Percentiles rank a stretch among this genome's conserved stretches.
Evolutionary conservation across 2,329 filamentous ascomycete species (phyloP).

Genomic region (Colletotrichum siamense): DNA sequence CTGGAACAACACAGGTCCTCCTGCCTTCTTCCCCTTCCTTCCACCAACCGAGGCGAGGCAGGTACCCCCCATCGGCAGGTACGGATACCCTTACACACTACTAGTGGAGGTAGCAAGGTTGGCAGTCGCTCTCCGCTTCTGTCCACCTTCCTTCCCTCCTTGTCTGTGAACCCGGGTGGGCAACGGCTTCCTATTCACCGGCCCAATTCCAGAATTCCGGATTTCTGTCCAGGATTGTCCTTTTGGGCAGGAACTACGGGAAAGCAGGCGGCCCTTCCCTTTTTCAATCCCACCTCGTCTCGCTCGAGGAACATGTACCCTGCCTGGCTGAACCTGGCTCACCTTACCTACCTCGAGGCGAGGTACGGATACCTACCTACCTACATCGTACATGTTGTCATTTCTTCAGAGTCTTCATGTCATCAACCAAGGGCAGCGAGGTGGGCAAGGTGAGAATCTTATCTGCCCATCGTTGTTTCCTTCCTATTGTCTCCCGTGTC

Average conservation of each 20-base stretch:
- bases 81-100: neutral
- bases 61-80: neutral
- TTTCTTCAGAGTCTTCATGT: neutral
- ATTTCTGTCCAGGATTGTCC: constrained; percentile 9
- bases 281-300: neutral
- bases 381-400: neutral
- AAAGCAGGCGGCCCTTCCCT: constrained; percentile 12
- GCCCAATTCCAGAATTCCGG: constrained; percentile 17
- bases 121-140: neutral
- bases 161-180: constrained; percentile 10
- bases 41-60: neutral
- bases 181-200: constrained; percentile 1
- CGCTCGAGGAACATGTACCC: neutral
- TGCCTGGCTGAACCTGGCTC: neutral
- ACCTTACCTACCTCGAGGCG: neutral
- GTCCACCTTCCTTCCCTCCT: constrained; percentile 10
- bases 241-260: constrained; percentile 2
- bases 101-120: neutral
- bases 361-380: neutral
- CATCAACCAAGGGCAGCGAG: neutral
- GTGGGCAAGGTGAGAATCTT: neutral
- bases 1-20: neutral
- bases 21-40: neutral
- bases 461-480: neutral
- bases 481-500: neutral